phyloP scores from a whole-genome alignment of 768 basidiomycete species.

The Gymnopilus dilepis region DNA sequence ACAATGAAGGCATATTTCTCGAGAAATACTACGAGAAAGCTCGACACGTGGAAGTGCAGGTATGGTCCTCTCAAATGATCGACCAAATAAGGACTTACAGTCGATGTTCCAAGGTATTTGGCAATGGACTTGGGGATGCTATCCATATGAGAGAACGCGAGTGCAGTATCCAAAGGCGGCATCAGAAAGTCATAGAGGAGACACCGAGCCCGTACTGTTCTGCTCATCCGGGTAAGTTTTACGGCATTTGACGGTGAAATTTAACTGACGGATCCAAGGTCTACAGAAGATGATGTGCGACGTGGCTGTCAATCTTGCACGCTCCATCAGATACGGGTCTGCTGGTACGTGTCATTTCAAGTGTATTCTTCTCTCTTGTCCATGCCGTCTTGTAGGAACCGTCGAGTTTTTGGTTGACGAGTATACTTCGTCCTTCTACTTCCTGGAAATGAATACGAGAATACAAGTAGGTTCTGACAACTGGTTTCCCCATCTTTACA shows the following conservation, averaged over 20 bases:
- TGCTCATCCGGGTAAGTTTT: slow-evolving; percentile 44
- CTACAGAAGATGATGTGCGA: slow-evolving; percentile 52
- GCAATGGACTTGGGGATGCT: slow-evolving; percentile 62
- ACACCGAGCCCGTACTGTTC: slow-evolving; percentile 64
- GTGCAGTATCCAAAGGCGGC: slow-evolving; percentile 69
- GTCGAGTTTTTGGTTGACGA: slow-evolving; percentile 72
- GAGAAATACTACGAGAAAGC: slow-evolving; percentile 62
- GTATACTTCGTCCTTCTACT: slow-evolving; percentile 58
- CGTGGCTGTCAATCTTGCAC: slow-evolving; percentile 57
- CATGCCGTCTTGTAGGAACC: slow-evolving; percentile 47
- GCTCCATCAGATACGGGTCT: slow-evolving; percentile 58
- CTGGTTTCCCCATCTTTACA: background rate
- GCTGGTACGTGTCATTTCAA: slow-evolving; percentile 45
- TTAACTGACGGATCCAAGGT: slow-evolving; percentile 32
- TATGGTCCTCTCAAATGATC: slow-evolving; percentile 22
- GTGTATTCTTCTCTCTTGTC: background rate
- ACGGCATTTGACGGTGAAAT: background rate
- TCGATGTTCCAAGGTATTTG: slow-evolving; percentile 58
- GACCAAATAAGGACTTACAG: background rate
- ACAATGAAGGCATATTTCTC: slow-evolving; percentile 56
- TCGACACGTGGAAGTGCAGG: slow-evolving; percentile 73
- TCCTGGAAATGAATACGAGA: slow-evolving; percentile 76
- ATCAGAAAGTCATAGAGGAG: slow-evolving; percentile 79
- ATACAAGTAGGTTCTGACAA: slow-evolving; percentile 47
- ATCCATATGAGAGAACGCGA: slow-evolving; percentile 74